Evolutionary conservation across 352 stramenopile genomes (phyloP).

Genomic region (Pythium sp.): DNA sequence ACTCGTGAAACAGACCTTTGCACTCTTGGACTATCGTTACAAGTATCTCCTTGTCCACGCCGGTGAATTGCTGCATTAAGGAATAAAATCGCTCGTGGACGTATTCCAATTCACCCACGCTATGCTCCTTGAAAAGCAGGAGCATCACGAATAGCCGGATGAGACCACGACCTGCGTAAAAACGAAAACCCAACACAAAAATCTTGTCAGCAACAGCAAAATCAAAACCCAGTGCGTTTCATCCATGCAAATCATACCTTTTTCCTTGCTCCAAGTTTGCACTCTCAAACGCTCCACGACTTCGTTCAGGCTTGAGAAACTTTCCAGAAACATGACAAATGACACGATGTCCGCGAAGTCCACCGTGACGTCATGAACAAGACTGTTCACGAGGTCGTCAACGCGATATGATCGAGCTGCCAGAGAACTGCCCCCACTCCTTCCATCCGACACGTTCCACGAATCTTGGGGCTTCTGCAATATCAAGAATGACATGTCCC

Average conservation of each 20-base stretch:
- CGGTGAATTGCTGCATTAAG: slow-evolving; percentile 38
- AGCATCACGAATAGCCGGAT: slow-evolving; percentile 66
- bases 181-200: slow-evolving; percentile 9
- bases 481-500: slow-evolving; percentile 24
- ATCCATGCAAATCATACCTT: slow-evolving; percentile 31
- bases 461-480: slow-evolving; percentile 29
- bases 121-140: slow-evolving; percentile 50
- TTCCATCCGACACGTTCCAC: slow-evolving; percentile 11
- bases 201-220: not conserved
- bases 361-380: slow-evolving; percentile 36
- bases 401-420: slow-evolving; percentile 19
- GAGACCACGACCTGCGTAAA: slow-evolving; percentile 37
- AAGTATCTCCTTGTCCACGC: slow-evolving; percentile 29
- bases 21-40: slow-evolving; percentile 45
- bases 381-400: slow-evolving; percentile 33
- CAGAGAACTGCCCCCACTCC: slow-evolving; percentile 15
- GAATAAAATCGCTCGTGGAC: slow-evolving; percentile 43
- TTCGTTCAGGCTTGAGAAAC: slow-evolving; percentile 61
- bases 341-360: slow-evolving; percentile 61
- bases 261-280: slow-evolving; percentile 36
- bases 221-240: not conserved
- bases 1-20: slow-evolving; percentile 44
- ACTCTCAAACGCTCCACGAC: slow-evolving; percentile 53
- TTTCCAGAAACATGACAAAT: slow-evolving; percentile 72
- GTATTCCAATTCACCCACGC: slow-evolving; percentile 30